Conservation (phyloP, 352 stramenopile genomes). For the Phytophthora pinifolia region DNA sequence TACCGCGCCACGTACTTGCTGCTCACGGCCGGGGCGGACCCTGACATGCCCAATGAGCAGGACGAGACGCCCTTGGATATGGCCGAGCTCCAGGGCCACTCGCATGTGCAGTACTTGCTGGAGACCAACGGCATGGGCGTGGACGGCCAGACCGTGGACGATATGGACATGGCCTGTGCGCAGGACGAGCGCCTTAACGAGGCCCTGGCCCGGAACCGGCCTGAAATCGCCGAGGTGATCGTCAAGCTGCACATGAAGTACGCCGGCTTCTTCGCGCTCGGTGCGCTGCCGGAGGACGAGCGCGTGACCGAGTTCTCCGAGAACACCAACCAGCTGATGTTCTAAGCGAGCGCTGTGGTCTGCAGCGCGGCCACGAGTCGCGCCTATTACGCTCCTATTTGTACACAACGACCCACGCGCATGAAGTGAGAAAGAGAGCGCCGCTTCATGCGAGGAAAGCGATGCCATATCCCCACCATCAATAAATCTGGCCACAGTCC, state of each 20-base stretch:
- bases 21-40: slow-evolving; percentile 79
- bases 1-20: slow-evolving; percentile 79
- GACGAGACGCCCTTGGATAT: slow-evolving; percentile 83
- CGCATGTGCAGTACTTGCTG: slow-evolving; percentile 76
- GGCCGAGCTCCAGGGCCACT: slow-evolving; percentile 58
- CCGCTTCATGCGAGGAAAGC: slow-evolving; percentile 24
- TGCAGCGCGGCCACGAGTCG: slow-evolving; percentile 1
- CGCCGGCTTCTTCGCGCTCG: slow-evolving; percentile 57
- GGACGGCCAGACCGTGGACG: slow-evolving; percentile 48
- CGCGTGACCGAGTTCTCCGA: slow-evolving; percentile 51
- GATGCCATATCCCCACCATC: slow-evolving; percentile 19
- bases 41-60: slow-evolving; percentile 82
- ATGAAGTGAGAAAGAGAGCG: slow-evolving; percentile 22
- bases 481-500: slow-evolving; percentile 34
- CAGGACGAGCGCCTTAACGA: slow-evolving; percentile 68
- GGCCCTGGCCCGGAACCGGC: slow-evolving; percentile 57
- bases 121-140: slow-evolving; percentile 75
- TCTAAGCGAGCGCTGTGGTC: slow-evolving; percentile 24
- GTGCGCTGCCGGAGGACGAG: slow-evolving; percentile 57
- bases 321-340: slow-evolving; percentile 34
- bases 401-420: slow-evolving; percentile 24
- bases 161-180: slow-evolving; percentile 64
- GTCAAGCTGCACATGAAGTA: slow-evolving; percentile 83
- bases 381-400: slow-evolving; percentile 16
- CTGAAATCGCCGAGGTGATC: slow-evolving; percentile 71